Evolutionary conservation across 495 filamentous ascomycete species (phyloP), one percentile per base, ranked within the genome.

Genomic region (Durotheca rogersii): DNA sequence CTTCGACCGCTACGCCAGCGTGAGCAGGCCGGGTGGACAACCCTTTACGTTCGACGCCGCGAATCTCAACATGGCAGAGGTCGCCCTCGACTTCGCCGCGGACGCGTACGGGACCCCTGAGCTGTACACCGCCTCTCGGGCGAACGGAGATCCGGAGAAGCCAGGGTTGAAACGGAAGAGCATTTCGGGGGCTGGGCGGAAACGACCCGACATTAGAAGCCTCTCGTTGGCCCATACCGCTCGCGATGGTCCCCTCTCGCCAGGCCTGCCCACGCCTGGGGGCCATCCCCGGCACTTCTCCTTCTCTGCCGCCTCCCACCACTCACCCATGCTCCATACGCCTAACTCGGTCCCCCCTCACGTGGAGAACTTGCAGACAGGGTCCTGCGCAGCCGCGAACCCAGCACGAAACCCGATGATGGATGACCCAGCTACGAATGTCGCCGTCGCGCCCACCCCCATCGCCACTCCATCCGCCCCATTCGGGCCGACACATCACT

Each of bases 1-100:
- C 65, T 85, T 91, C 59, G 87, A 91, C 58, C 79, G 89, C 15
- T 94, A 94, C 41, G 68, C 69, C 2, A 75, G 72, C 34, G 62
- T 76, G 7, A 67, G 68, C 2, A 65, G 71, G 7, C 58, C 67
- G 0, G 70, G 67, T 17, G 68, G 67, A 6, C 67, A 69, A 10
- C 58, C 68, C 0, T 77, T 74, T 21, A 73, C 66, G 7, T 80
- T 81, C 39, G 76, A 81, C 35, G 67, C 73, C 1, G 73, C 75
- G 0, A 75, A 76, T 43, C 64, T 78, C 4, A 72, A 67, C 19
- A 68, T 87, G 23, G 58, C 76, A 7, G 81, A 85, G 59, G 71
- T 74, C 9, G 64, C 72, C 3, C 69, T 78, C 9, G 77, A 79
- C 31, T 66, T 75, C 15, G 62, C 68, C 0, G 60, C 72, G 12